phyloP scores from a whole-genome alignment of 2,329 filamentous ascomycete species.

The Colletotrichum tabaci region DNA sequence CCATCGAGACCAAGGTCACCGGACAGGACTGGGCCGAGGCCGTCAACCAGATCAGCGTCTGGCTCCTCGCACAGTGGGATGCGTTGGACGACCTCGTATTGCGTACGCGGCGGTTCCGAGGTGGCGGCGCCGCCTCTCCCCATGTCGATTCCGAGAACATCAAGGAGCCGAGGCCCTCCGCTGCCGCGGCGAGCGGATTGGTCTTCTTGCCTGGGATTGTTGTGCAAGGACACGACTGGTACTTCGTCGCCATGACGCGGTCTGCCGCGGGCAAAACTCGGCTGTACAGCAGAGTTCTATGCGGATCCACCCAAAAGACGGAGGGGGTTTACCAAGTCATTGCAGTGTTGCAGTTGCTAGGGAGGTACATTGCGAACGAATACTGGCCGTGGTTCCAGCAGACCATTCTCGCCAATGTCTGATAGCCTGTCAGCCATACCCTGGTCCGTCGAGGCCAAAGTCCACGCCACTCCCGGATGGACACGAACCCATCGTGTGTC shows the following conservation, averaged over 20 bases:
- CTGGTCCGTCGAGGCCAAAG: background rate
- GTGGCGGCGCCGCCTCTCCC: background rate
- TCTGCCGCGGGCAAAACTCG: constrained; percentile 18
- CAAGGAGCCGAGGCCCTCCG: background rate
- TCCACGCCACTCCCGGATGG: background rate
- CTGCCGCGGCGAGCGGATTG: background rate
- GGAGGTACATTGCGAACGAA: constrained; percentile 33
- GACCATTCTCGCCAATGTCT: constrained; percentile 2
- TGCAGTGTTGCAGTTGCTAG: constrained; percentile 32
- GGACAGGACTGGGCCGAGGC: constrained; percentile 27
- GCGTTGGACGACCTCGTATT: constrained; percentile 5
- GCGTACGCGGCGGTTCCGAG: background rate
- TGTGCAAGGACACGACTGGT: constrained; percentile 44
- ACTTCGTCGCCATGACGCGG: constrained; percentile 43
- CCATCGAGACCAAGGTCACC: constrained; percentile 33
- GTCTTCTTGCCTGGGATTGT: constrained; percentile 44
- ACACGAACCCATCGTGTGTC: background rate
- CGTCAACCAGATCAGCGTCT: constrained; percentile 19
- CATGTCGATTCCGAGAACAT: background rate
- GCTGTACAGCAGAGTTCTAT: constrained; percentile 23
- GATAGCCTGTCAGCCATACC: background rate
- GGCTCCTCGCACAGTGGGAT: constrained; percentile 32
- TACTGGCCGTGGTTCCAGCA: constrained; percentile 37
- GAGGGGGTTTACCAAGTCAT: constrained; percentile 41
- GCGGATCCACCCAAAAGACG: constrained; percentile 39